Evolutionary conservation across 805 yeast genomes (phyloP).

Genomic region (Saitoella complicata): DNA sequence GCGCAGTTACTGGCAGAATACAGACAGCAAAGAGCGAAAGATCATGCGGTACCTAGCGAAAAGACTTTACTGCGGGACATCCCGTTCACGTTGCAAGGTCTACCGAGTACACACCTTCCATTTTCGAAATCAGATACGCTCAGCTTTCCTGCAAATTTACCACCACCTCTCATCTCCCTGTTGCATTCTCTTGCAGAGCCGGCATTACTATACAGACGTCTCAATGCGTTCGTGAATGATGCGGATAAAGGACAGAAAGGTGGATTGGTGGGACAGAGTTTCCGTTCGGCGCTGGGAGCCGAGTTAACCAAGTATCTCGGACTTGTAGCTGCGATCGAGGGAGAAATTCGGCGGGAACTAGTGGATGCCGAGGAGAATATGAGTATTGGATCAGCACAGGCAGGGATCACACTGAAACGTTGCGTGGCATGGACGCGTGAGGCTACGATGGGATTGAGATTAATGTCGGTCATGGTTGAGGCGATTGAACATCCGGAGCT

Average conservation of each 20-base stretch:
- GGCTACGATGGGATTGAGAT: conserved; percentile 40
- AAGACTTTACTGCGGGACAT: conserved; percentile 14
- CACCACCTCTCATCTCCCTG: conserved; percentile 40
- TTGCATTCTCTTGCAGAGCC: conserved; percentile 50
- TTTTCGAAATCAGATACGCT: conserved; percentile 3
- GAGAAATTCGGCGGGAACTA: conserved; percentile 20
- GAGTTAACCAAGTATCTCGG: conserved; percentile 29
- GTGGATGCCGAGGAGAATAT: conserved; percentile 20
- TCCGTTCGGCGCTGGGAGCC: conserved; percentile 31
- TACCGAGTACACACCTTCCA: conserved; percentile 13
- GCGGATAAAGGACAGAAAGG: conserved; percentile 18
- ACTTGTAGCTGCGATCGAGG: conserved; percentile 30
- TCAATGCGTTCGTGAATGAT: conserved; percentile 24
- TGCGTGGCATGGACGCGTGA: conserved; percentile 31
- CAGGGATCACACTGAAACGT: conserved; percentile 19
- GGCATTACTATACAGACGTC: conserved; percentile 43
- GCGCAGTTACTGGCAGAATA: too few species aligned
- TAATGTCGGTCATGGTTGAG: conserved; percentile 31
- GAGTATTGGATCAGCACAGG: conserved; percentile 7
- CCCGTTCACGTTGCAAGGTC: conserved; percentile 21
- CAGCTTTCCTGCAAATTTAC: conserved; percentile 35
- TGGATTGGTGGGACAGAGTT: conserved; percentile 45
- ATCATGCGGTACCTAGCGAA: conserved; percentile 8
- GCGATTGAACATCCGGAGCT: conserved; percentile 5
- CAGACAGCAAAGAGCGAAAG: too few species aligned